Percentiles rank a stretch among this genome's conserved stretches.
Conservation (phyloP, 257 asterid genomes). For the Schizonepeta tenuifolia region DNA sequence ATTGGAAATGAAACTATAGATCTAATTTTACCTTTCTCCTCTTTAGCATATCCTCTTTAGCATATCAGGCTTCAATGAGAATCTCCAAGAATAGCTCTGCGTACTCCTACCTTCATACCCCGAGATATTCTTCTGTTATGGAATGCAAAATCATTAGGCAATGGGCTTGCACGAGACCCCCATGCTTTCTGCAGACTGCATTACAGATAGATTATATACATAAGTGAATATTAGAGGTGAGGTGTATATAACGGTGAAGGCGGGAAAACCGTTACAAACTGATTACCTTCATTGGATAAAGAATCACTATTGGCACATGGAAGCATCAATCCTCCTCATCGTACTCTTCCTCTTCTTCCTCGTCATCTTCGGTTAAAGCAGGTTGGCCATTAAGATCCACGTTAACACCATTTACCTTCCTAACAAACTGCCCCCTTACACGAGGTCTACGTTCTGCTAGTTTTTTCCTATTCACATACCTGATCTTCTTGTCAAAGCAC, state of each 20-base stretch:
- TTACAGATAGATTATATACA: not conserved
- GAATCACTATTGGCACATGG: slow-evolving; percentile 37
- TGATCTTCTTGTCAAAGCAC: slow-evolving; percentile 90
- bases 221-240: not conserved
- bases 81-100: slow-evolving; percentile 26
- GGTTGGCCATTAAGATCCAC: slow-evolving; percentile 93
- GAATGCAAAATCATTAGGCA: slow-evolving; percentile 14
- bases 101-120: slow-evolving; percentile 8
- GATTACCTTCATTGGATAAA: slow-evolving; percentile 25
- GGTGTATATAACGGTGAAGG: not conserved
- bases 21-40: slow-evolving; percentile 21
- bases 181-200: slow-evolving; percentile 24
- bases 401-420: slow-evolving; percentile 72
- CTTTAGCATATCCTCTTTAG: slow-evolving; percentile 8
- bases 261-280: not conserved
- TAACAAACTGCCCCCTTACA: slow-evolving; percentile 87
- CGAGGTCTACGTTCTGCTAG: slow-evolving; percentile 99
- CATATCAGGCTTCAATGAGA: slow-evolving; percentile 39
- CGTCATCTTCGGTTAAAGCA: slow-evolving; percentile 66
- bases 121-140: slow-evolving; percentile 21
- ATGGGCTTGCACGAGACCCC: slow-evolving; percentile 18
- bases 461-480: slow-evolving; percentile 85
- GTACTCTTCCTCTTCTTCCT: slow-evolving; percentile 51
- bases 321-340: slow-evolving; percentile 50
- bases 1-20: slow-evolving; percentile 36